Conservation (phyloP, 768 basidiomycete species). For the Amyloporia xantha region DNA sequence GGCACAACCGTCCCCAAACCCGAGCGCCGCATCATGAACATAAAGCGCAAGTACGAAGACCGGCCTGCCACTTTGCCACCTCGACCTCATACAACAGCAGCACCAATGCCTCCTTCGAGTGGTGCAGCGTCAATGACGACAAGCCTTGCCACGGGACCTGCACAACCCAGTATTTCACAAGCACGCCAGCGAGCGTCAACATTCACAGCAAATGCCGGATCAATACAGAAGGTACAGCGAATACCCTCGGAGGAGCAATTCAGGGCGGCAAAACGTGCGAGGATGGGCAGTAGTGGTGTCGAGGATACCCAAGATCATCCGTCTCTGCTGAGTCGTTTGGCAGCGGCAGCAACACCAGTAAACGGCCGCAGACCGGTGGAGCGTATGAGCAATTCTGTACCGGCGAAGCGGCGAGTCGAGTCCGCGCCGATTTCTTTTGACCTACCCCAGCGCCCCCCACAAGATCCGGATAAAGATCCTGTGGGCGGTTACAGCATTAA, state of each 20-base stretch:
- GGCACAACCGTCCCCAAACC: slow-evolving; percentile 3
- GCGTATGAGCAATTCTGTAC: slow-evolving; percentile 10
- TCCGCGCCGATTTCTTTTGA: background rate
- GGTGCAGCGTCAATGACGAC: background rate
- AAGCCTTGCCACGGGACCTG: background rate
- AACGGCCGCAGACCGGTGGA: slow-evolving; percentile 7
- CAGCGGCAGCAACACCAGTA: background rate
- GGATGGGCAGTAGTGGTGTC: slow-evolving; percentile 4
- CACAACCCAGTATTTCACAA: slow-evolving; percentile 2
- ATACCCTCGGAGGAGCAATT: background rate
- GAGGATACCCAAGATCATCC: slow-evolving; percentile 8
- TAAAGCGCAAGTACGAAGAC: slow-evolving; percentile 19
- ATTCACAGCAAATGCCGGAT: background rate
- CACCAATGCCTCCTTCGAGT: slow-evolving; percentile 1
- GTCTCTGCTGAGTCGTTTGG: slow-evolving; percentile 22
- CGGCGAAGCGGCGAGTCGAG: slow-evolving; percentile 17
- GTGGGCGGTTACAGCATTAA: slow-evolving; percentile 46
- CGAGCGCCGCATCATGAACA: slow-evolving; percentile 18
- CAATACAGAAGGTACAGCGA: background rate
- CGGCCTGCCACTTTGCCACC: slow-evolving; percentile 1
- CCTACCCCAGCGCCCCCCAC: background rate
- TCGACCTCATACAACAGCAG: slow-evolving; percentile 1
- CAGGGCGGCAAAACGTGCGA: slow-evolving; percentile 10
- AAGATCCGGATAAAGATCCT: slow-evolving; percentile 28
- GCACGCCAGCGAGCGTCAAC: slow-evolving; percentile 1